Conservation (phyloP, 352 stramenopile species). For the Phytophthora pini region DNA sequence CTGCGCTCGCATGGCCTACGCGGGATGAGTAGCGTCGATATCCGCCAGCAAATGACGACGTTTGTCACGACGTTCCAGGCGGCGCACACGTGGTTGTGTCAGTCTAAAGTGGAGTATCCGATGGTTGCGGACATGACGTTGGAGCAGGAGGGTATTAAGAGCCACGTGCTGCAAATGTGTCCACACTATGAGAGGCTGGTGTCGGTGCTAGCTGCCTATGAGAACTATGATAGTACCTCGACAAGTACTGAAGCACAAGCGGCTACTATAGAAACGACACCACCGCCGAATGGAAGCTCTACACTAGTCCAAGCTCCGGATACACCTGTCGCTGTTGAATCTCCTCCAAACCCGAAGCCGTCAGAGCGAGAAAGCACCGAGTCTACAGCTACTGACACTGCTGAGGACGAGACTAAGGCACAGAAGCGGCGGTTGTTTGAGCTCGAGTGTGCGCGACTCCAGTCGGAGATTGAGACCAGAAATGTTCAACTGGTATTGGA, state of each 20-base stretch:
- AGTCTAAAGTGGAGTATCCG: constrained; percentile 34
- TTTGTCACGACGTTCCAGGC: constrained; percentile 49
- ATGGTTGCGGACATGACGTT: constrained; percentile 17
- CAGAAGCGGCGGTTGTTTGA: constrained; percentile 54
- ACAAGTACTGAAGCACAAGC: constrained; percentile 6
- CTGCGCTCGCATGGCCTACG: constrained; percentile 36
- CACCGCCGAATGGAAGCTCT: background rate
- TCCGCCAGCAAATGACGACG: constrained; percentile 32
- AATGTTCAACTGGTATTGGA: constrained; percentile 58
- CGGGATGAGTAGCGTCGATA: constrained; percentile 32
- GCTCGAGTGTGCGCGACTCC: constrained; percentile 54
- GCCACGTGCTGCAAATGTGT: constrained; percentile 47
- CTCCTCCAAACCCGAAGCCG: constrained; percentile 3
- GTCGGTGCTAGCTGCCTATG: constrained; percentile 36
- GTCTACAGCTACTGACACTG: constrained; percentile 1
- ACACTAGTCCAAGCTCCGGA: background rate
- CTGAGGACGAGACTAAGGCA: constrained; percentile 37
- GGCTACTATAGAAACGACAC: background rate
- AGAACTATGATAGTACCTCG: constrained; percentile 28
- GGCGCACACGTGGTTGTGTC: constrained; percentile 40
- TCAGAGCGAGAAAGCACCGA: constrained; percentile 15
- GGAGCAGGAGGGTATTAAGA: constrained; percentile 40
- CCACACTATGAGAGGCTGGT: constrained; percentile 48
- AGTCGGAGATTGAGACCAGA: constrained; percentile 56
- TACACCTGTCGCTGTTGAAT: background rate